Evolutionary conservation across 1,284 basidiomycete species (phyloP).

Genomic region (Marasmius tenuissimus): DNA sequence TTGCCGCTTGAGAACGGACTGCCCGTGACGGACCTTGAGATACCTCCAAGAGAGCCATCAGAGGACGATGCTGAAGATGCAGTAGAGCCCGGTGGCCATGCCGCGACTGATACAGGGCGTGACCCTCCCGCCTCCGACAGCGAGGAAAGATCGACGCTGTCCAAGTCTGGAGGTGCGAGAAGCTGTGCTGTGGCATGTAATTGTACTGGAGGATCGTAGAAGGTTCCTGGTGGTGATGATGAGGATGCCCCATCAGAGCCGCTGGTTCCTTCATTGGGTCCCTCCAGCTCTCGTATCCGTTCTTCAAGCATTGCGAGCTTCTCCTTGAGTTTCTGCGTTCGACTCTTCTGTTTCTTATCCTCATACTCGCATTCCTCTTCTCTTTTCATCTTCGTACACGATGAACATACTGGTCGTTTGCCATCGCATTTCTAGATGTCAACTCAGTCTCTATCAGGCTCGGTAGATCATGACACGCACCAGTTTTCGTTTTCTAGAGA

Average conservation of each 20-base stretch:
- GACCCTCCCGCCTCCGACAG: constrained; percentile 1
- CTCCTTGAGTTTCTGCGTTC: constrained; percentile 59
- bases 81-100: constrained; percentile 21
- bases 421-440: constrained; percentile 57
- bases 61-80: constrained; percentile 15
- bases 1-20: constrained; percentile 7
- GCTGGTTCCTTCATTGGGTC: constrained; percentile 24
- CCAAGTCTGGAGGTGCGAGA: constrained; percentile 4
- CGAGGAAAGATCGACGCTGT: constrained; percentile 6
- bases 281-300: constrained; percentile 54
- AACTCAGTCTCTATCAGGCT: constrained; percentile 6
- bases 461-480: constrained; percentile 31
- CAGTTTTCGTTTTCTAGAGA: constrained; percentile 55
- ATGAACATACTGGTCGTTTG: constrained; percentile 53
- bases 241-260: constrained; percentile 10
- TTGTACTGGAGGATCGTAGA: constrained; percentile 3
- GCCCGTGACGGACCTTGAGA: constrained; percentile 5
- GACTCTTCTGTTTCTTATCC: constrained; percentile 60
- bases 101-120: constrained; percentile 7
- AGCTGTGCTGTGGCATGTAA: background rate
- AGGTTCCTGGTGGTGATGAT: constrained; percentile 1
- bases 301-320: constrained; percentile 54
- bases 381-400: constrained; percentile 56
- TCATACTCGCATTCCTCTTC: constrained; percentile 57
- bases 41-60: constrained; percentile 11